These are phyloP conservation scores for Berberis vulgaris DNA, from an alignment of 164 flowering plant species.

Conservation along the genomic window DNA sequence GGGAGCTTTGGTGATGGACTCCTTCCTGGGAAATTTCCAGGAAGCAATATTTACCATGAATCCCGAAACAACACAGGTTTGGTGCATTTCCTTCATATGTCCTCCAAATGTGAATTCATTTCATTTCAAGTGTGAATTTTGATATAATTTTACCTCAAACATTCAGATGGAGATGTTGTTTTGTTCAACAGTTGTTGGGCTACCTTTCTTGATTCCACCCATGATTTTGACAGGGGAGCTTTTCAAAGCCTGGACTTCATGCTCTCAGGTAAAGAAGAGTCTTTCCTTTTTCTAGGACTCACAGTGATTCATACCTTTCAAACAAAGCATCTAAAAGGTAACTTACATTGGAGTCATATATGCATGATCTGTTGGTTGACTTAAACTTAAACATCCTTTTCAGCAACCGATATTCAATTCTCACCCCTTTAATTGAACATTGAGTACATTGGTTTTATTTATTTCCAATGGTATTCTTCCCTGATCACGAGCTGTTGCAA, in stretches of 20 bases:
- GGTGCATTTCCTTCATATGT: background rate
- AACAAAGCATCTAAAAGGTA: background rate
- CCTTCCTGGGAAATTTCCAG: constrained; percentile 81
- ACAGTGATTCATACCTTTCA: background rate
- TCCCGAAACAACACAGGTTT: constrained; percentile 83
- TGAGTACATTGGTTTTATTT: no score
- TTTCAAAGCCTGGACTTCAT: constrained; percentile 77
- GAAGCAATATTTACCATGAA: constrained; percentile 86
- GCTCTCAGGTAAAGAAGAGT: constrained; percentile 52
- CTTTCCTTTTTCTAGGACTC: background rate
- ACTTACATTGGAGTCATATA: background rate
- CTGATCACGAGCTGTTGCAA: no score
- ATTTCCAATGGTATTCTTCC: no score
- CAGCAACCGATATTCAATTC: background rate
- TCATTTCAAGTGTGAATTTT: constrained; percentile 4
- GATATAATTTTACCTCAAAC: background rate
- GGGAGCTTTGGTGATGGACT: constrained; percentile 81
- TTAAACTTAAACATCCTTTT: background rate
- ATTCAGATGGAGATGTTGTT: constrained; percentile 91
- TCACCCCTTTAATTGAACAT: no score
- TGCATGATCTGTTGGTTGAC: no score
- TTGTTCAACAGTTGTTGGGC: constrained; percentile 86
- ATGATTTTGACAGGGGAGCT: constrained; percentile 88
- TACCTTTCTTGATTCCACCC: constrained; percentile 88
- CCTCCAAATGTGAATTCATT: background rate